Base-by-base conservation (phyloP, 257 asterid genomes). In the Capsicum pubescens region DNA sequence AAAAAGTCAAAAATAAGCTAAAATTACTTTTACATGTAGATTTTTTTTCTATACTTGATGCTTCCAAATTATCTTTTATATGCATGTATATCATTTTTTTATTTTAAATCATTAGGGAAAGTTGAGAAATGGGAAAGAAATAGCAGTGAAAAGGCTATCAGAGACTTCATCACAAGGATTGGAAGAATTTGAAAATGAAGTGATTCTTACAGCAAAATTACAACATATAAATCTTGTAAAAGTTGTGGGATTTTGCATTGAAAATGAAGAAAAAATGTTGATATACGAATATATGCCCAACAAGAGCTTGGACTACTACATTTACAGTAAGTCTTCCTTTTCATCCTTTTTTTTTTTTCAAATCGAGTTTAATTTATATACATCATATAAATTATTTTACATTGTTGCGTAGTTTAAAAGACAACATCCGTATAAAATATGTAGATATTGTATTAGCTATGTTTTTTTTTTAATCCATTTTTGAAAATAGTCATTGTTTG, bases 251-350 rank as follows among this genome's bases (percentile, higher is more conserved):
- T 85, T 77, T 76, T 85, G 88, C 80, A 56, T 79, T 9, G 83
- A 85, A 64, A 83, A 71, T 57, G 66, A 82, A 66, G 88, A 85
- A 64, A 85, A 82, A 59, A 85, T 85, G 81, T 56, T 85, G 84
- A 54, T 82, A 6, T 85, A 82, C 11, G 85, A 85, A 78, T 82
- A 85, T 78, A 82, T 85, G 87, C 85, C 85, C 14, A 85, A 85
- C 67, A 63, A 63, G 50, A 85, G 85, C 70, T 83, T 85, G 58
- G 88, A 85, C 54, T 76, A 74, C 79, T 84, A 84, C 83, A 78
- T 84, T 32, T 84, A 78, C 6, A 61, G 86, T 84, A 32, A 60
- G 83, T 84, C 67, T 12, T n/a, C 8, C 14, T 57, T 56, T 36
- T 61, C 16, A 26, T 26, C 1, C 32, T 26, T 26, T 2, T 26